These are phyloP conservation scores for Daldinia loculata DNA, from an alignment of 495 filamentous ascomycete species.

Conservation along the genomic window DNA sequence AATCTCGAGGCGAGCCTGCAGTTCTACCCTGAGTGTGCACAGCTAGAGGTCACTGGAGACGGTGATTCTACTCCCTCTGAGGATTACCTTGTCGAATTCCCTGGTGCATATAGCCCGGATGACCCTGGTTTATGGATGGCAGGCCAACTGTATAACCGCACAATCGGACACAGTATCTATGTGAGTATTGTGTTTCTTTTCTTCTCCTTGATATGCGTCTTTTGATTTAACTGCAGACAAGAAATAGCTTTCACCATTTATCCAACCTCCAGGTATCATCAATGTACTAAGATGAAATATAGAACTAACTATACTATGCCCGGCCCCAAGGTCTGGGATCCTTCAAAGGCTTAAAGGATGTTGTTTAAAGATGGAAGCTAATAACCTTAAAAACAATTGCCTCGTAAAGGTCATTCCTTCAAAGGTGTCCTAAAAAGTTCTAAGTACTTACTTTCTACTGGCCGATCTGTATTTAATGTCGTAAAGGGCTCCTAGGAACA, in stretches of 20 bases:
- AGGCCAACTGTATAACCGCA: background rate
- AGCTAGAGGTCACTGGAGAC: slow-evolving; percentile 51
- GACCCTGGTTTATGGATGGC: background rate
- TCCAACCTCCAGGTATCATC: background rate
- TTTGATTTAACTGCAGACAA: too few relatives aligned
- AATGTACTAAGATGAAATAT: background rate
- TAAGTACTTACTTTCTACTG: background rate
- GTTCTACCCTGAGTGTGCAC: slow-evolving; percentile 57
- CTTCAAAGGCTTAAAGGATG: background rate
- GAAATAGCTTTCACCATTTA: too few relatives aligned
- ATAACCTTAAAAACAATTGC: background rate
- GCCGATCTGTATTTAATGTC: background rate
- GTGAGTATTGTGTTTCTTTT: background rate
- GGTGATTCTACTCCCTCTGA: slow-evolving; percentile 44
- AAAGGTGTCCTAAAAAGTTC: background rate
- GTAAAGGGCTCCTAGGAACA: background rate
- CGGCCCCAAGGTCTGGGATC: background rate
- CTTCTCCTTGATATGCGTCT: background rate
- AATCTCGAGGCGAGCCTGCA: slow-evolving; percentile 45
- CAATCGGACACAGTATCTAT: background rate
- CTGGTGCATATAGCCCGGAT: slow-evolving; percentile 26
- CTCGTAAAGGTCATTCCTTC: background rate
- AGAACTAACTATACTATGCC: background rate
- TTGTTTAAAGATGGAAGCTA: background rate
- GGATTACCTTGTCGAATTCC: slow-evolving; percentile 48